Evolutionary conservation across 257 asterid species (phyloP).

Genomic region (Petunia axillaris): DNA sequence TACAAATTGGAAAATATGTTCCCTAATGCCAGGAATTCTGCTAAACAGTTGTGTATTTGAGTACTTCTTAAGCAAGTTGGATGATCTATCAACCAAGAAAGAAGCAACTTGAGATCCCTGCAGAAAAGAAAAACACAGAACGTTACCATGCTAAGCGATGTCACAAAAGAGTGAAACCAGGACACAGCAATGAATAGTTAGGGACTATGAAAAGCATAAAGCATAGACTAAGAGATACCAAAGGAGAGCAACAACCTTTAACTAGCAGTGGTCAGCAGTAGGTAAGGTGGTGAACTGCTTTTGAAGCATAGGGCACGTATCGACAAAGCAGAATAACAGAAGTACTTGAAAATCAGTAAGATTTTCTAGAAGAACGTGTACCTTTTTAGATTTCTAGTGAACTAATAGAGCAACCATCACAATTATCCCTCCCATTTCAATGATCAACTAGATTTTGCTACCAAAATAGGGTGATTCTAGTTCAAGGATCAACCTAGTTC

Average conservation of each 20-base stretch:
- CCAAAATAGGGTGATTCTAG: too few relatives aligned
- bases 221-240: not conserved
- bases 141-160: not conserved
- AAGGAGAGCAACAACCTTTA: not conserved
- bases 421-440: too few relatives aligned
- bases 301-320: too few relatives aligned
- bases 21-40: constrained; percentile 37
- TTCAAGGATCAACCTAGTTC: too few relatives aligned
- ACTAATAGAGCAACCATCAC: too few relatives aligned
- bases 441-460: too few relatives aligned
- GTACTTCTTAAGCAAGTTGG: constrained; percentile 40
- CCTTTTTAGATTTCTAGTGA: too few relatives aligned
- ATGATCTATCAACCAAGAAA: constrained; percentile 39
- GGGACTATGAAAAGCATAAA: not conserved
- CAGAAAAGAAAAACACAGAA: constrained; percentile 28
- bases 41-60: constrained; percentile 31
- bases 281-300: too few relatives aligned
- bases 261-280: not conserved
- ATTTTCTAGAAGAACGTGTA: too few relatives aligned
- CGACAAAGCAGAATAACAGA: too few relatives aligned
- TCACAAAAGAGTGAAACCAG: constrained; percentile 14
- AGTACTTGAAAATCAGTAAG: too few relatives aligned
- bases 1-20: constrained; percentile 32
- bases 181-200: not conserved
- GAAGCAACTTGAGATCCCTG: constrained; percentile 43